Conservation (phyloP, 129 eudicot species). For the Flaveria bidentis region DNA sequence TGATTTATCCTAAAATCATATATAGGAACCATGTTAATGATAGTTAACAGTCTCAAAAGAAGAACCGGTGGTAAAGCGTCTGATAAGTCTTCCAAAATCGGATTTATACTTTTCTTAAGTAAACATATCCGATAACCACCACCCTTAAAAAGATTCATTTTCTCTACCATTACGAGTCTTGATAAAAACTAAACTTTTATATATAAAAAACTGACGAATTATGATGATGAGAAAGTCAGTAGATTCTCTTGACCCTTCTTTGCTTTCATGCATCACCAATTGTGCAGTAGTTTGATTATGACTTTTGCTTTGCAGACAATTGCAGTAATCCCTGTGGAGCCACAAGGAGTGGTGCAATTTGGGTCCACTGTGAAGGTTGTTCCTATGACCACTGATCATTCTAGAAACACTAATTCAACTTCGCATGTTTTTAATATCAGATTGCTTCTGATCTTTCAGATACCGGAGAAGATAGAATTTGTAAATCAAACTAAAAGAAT, state of each 20-base stretch:
- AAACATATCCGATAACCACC: too few relatives aligned
- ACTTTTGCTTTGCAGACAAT: conserved; percentile 66
- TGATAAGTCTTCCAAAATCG: too few relatives aligned
- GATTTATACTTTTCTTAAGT: too few relatives aligned
- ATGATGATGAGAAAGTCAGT: too few relatives aligned
- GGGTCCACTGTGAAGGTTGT: conserved; percentile 79
- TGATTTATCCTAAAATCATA: neutral
- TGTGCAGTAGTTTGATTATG: conserved; percentile 15
- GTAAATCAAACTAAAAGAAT: conserved; percentile 53
- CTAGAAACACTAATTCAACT: conserved; percentile 10
- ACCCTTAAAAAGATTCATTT: too few relatives aligned
- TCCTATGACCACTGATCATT: conserved; percentile 7
- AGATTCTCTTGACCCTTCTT: too few relatives aligned
- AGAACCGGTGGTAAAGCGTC: too few relatives aligned
- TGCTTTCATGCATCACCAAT: neutral
- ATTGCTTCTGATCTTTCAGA: conserved; percentile 44
- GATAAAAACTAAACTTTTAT: too few relatives aligned
- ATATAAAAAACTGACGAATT: too few relatives aligned
- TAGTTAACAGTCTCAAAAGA: too few relatives aligned
- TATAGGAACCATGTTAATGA: neutral
- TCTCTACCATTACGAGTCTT: too few relatives aligned
- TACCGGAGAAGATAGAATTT: conserved; percentile 54
- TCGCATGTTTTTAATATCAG: neutral
- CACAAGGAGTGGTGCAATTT: conserved; percentile 73
- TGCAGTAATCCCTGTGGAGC: conserved; percentile 71